A percentile compares a stretch with the other conserved stretches of the same genome.
Evolutionary conservation across 1,284 basidiomycete genomes (phyloP).

Genomic region (Ceratobasidium sp.): DNA sequence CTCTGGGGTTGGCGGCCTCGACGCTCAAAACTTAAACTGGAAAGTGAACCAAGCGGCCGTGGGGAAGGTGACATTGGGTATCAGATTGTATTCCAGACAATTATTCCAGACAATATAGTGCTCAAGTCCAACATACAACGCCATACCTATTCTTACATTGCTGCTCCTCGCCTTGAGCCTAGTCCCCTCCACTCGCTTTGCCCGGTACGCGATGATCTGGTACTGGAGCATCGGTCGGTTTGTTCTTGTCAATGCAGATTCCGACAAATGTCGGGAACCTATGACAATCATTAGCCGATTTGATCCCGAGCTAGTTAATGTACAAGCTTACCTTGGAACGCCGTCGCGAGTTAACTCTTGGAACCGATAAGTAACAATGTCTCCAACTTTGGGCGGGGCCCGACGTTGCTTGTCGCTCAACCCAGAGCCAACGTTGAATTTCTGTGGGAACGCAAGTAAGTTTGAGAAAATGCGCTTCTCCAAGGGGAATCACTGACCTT

Average conservation of each 20-base stretch:
- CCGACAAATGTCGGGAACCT: conserved; percentile 72
- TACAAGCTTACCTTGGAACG: conserved; percentile 61
- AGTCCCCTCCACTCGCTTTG: conserved; percentile 25
- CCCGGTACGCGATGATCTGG: conserved; percentile 21
- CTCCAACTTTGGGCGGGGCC: conserved; percentile 67
- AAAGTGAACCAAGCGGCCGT: too few species aligned
- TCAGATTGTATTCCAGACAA: too few species aligned
- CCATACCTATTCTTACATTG: too few species aligned
- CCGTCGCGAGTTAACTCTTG: conserved; percentile 71
- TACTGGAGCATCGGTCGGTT: conserved; percentile 67
- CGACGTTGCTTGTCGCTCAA: conserved; percentile 65
- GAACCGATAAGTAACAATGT: conserved; percentile 72
- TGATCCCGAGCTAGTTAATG: background rate
- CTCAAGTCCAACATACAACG: too few species aligned
- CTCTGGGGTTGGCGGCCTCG: too few species aligned
- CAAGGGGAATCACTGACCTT: conserved; percentile 57
- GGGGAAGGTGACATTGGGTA: too few species aligned
- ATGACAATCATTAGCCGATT: conserved; percentile 44
- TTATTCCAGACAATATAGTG: too few species aligned
- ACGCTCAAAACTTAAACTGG: too few species aligned
- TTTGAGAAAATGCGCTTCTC: background rate
- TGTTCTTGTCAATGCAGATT: conserved; percentile 64
- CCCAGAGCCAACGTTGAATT: conserved; percentile 68
- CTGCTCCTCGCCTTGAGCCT: background rate
- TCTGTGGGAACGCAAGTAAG: conserved; percentile 53